Base-by-base conservation (phyloP, 2,329 filamentous ascomycete species). In the Sclerotinia minor region DNA sequence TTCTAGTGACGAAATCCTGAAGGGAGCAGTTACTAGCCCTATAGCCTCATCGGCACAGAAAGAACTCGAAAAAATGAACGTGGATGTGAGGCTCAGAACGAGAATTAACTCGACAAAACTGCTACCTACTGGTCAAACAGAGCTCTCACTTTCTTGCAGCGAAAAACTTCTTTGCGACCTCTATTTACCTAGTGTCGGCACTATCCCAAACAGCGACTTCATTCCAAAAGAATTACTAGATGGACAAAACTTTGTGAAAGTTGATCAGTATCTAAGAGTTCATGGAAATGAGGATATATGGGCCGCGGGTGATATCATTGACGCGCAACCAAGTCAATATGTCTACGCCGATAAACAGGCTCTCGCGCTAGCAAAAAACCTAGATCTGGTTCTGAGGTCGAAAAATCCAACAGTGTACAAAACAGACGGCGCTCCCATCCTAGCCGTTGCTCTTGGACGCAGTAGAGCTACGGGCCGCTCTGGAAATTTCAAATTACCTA, bases 121-220 rank as follows among this genome's bases (percentile, higher is more conserved):
- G 3, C 72, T 79, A 50, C 71, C 76, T 1, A 78, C 80, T 68
- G 83, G 81, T 67, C 81, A 81, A 75, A 84, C 82, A 3, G 80
- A 83, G 72, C 78, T 88, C 26, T 74, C 75, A 49, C 79, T 88
- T 9, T 77, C 77, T 45, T 78, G 77, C 68, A 83, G 83, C 70
- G 79, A 82, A 70, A 82, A 76, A 61, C 72, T 87, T 69, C 71
- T 77, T 9, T 85, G 84, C 2, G 85, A 88, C 72, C 69, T 85
- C n/a, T 86, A 85, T 75, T 78, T 88, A 32, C 81, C 85, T 7
- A 85, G 85, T 5, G 81, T 83, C 72, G 86, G 86, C 44, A 76
- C 86, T 52, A 73, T 79, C 26, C 83, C 85, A 55, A 88, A 88
- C 76, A 82, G 83, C 6, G 81, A 82, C 52, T 87, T 81, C 75